Percentiles rank a stretch among this genome's conserved stretches.
Conservation (phyloP, 495 filamentous ascomycete species). For the Penicillium simplicissimum region DNA sequence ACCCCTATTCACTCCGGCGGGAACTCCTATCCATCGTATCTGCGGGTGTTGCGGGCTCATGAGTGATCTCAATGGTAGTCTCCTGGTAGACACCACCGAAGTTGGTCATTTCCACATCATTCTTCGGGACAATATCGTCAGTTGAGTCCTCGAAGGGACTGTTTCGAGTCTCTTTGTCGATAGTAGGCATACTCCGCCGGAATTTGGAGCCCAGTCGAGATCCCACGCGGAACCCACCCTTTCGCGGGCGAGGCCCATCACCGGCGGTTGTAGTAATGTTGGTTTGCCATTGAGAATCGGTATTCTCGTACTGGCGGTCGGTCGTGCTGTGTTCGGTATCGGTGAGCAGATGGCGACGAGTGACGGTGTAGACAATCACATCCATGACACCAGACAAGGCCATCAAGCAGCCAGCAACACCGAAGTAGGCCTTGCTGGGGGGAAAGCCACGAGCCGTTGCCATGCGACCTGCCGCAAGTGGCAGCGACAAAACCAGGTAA, state of each 20-base stretch:
- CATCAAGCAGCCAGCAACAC: constrained; percentile 67
- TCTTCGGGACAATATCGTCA: constrained; percentile 41
- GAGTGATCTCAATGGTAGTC: constrained; percentile 45
- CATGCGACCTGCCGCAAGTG: constrained; percentile 69
- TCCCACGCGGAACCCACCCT: constrained; percentile 20
- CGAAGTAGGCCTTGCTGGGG: constrained; percentile 59
- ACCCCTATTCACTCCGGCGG: constrained; percentile 9
- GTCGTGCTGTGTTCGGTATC: constrained; percentile 39
- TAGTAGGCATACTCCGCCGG: constrained; percentile 24
- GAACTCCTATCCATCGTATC: constrained; percentile 5
- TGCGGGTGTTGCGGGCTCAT: constrained; percentile 30
- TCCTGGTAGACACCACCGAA: constrained; percentile 45
- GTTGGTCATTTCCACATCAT: constrained; percentile 34
- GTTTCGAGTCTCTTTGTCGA: constrained; percentile 23
- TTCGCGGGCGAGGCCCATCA: constrained; percentile 1
- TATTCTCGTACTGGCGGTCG: constrained; percentile 31
- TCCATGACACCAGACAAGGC: constrained; percentile 71
- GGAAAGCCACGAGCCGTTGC: constrained; percentile 53
- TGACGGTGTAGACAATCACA: constrained; percentile 65
- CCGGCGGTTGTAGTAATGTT: constrained; percentile 30
- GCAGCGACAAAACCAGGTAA: constrained; percentile 68
- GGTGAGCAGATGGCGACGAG: constrained; percentile 39
- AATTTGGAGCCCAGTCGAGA: constrained; percentile 27
- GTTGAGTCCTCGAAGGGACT: constrained; percentile 38
- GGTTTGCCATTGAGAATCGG: constrained; percentile 34